Conservation (phyloP, 768 basidiomycete genomes). For the Chalciporus sphaerocephalus region DNA sequence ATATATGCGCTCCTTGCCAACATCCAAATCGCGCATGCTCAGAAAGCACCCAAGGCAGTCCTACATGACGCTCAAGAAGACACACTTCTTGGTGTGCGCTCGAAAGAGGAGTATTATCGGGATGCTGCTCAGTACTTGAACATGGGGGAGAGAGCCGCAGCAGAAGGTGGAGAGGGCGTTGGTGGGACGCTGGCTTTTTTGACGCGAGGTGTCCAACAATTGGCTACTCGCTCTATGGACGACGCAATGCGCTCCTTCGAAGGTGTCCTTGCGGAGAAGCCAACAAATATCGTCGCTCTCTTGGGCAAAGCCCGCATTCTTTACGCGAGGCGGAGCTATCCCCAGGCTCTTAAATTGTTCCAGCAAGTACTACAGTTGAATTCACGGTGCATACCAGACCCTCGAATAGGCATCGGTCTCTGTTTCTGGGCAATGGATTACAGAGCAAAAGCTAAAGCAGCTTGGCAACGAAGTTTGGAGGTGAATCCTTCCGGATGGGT, state of each 20-base stretch:
- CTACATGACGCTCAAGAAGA: conserved; percentile 72
- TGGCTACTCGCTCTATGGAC: conserved; percentile 76
- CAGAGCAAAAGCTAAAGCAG: conserved; percentile 73
- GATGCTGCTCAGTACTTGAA: conserved; percentile 72
- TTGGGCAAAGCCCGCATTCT: conserved; percentile 88
- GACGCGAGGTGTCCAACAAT: conserved; percentile 75
- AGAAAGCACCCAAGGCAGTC: conserved; percentile 78
- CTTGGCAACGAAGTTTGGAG: conserved; percentile 88
- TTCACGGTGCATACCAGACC: conserved; percentile 83
- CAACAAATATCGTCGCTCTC: conserved; percentile 83
- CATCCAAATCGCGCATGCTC: conserved; percentile 74
- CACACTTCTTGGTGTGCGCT: conserved; percentile 50
- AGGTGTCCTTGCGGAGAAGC: conserved; percentile 67
- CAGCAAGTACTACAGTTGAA: conserved; percentile 77
- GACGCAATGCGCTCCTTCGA: conserved; percentile 82
- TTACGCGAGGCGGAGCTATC: conserved; percentile 72
- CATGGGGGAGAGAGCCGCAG: conserved; percentile 47
- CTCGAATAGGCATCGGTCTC: conserved; percentile 91
- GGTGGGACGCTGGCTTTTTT: conserved; percentile 56
- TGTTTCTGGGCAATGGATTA: conserved; percentile 91
- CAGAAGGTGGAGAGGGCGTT: conserved; percentile 57
- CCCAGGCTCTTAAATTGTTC: conserved; percentile 78
- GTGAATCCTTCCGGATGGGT: conserved; percentile 79
- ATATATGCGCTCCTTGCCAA: conserved; percentile 83
- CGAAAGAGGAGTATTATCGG: conserved; percentile 64